Evolutionary conservation across 1,284 basidiomycete species (phyloP), one percentile per base, ranked within the genome.

Genomic region (Melanopsichium pennsylvanicum): DNA sequence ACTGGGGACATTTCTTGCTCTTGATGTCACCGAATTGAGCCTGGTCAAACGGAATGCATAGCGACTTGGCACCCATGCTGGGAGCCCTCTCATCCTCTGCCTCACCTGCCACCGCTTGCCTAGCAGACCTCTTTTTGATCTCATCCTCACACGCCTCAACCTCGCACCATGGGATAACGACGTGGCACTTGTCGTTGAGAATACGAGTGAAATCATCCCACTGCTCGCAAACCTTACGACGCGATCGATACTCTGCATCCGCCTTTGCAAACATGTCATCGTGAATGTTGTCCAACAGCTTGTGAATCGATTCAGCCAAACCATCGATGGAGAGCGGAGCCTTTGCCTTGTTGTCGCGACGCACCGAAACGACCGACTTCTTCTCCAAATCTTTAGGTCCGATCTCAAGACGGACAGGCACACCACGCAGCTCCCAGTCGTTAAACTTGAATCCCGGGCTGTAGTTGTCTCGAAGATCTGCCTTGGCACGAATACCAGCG

Each of bases 391-490:
- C 95, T 70, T 91, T 89, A 47, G 95, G 95, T 11, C 95, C 96
- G 70, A 98, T 89, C 84, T 99, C 96, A 70, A 99, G 88, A 70
- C 95, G 92, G 56, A 99, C 85, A 19, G 95, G 96, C 26, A 97
- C 93, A 82, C 96, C 96, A 15, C 79, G 72, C 51, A 81, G 89
- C 85, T 99, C 96, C 93, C 95, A 97, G 81, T 97, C 92, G 82
- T 97, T 97, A 85, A 97, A 99, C 84, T 98, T 99, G 85, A 90
- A 98, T 37, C 95, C 95, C 13, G 95, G 95, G 41, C 93, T 97
- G 84, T 98, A 96, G 22, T 91, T 92, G 16, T 97, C 95, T 50
- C 95, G 85, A 70, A 94, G 84, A 83, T 99, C 96, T 1, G 91
- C 91, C 83, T 90, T 92, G 38, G 91, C 91, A 64, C 90, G 87